phyloP scores from a whole-genome alignment of 768 basidiomycete genomes.

The Leucocoprinus birnbaumii region DNA sequence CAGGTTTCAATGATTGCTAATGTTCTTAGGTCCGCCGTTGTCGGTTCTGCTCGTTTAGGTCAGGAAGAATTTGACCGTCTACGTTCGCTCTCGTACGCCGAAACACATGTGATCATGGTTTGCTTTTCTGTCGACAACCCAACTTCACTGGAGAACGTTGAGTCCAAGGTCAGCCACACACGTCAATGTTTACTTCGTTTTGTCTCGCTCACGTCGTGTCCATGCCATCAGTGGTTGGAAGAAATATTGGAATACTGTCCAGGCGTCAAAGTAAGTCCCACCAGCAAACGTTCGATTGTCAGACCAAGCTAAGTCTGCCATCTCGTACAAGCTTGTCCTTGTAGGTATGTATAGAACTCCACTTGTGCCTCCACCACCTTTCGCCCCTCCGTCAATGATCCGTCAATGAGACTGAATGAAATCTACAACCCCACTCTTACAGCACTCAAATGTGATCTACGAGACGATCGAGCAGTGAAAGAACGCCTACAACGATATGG shows the following conservation, averaged over 20 bases:
- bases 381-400: conserved; percentile 4
- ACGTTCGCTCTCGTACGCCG: conserved; percentile 92
- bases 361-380: background rate
- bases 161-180: conserved; percentile 84
- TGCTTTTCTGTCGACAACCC: conserved; percentile 98
- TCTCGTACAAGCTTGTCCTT: conserved; percentile 63
- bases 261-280: conserved; percentile 77
- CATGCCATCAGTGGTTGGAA: conserved; percentile 73
- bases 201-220: background rate
- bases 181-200: background rate
- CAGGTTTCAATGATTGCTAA: conserved; percentile 1
- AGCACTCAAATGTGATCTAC: conserved; percentile 95
- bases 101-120: conserved; percentile 94
- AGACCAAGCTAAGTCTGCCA: conserved; percentile 5
- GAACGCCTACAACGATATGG: conserved; percentile 73
- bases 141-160: conserved; percentile 93
- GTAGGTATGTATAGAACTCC: conserved; percentile 61
- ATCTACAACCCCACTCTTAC: background rate
- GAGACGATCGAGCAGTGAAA: conserved; percentile 74
- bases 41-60: conserved; percentile 42
- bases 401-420: background rate
- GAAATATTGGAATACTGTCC: conserved; percentile 92
- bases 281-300: background rate
- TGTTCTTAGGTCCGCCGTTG: conserved; percentile 11
- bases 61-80: conserved; percentile 96